Evolutionary conservation across 192 early-diverging fungal species (phyloP).

Genomic region (Chytriomyces sp.): DNA sequence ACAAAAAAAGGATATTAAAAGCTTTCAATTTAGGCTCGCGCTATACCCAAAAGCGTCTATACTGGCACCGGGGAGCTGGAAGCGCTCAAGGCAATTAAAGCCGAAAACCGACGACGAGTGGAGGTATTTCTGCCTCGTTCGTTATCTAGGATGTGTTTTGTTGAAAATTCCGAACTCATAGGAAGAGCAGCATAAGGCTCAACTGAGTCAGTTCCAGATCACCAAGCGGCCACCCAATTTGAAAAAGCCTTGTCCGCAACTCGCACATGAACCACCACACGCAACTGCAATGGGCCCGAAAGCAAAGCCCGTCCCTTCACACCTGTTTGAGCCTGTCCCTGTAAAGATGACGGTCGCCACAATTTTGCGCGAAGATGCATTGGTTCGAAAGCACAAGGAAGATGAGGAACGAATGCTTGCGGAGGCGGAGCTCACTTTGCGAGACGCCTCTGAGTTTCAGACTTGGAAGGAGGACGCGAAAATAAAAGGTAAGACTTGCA

Average conservation of each 20-base stretch:
- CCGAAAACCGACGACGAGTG: slow-evolving; percentile 38
- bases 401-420: slow-evolving; percentile 36
- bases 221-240: not conserved
- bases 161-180: not conserved
- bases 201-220: not conserved
- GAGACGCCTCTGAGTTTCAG: slow-evolving; percentile 43
- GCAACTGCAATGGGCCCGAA: not conserved
- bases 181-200: slow-evolving; percentile 9
- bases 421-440: slow-evolving; percentile 44
- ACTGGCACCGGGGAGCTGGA: slow-evolving; percentile 42
- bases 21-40: slow-evolving; percentile 33
- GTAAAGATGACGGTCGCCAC: slow-evolving; percentile 56
- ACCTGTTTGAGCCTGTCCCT: slow-evolving; percentile 26
- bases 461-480: slow-evolving; percentile 41
- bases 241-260: not conserved
- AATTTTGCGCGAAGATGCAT: slow-evolving; percentile 54
- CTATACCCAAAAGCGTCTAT: slow-evolving; percentile 44
- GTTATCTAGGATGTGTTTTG: not conserved
- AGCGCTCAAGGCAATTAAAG: slow-evolving; percentile 39
- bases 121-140: slow-evolving; percentile 29
- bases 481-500: slow-evolving; percentile 28
- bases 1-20: not conserved
- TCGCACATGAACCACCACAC: slow-evolving; percentile 9
- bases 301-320: slow-evolving; percentile 31
- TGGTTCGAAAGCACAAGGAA: slow-evolving; percentile 38